Conservation (phyloP, 2,329 filamentous ascomycete genomes). For the Leptodontidium sp. region DNA sequence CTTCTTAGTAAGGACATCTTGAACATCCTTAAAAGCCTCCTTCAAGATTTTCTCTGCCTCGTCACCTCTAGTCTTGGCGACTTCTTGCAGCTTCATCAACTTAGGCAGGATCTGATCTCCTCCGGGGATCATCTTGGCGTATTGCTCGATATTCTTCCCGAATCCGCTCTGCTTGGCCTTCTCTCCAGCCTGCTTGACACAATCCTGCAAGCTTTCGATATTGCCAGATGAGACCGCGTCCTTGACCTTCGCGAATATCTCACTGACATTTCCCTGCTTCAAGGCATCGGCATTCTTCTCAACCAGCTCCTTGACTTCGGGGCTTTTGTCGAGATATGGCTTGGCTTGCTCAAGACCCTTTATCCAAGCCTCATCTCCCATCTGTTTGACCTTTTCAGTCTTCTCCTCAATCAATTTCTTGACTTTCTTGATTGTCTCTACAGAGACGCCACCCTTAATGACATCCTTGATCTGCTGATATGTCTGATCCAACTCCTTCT, state of each 20-base stretch:
- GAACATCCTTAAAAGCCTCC: slow-evolving; percentile 73
- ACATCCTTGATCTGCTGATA: slow-evolving; percentile 73
- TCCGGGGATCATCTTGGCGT: slow-evolving; percentile 70
- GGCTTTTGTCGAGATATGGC: slow-evolving; percentile 78
- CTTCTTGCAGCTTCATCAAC: slow-evolving; percentile 68
- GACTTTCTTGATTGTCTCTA: slow-evolving; percentile 59
- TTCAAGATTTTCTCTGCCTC: slow-evolving; percentile 75
- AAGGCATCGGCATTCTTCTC: slow-evolving; percentile 74
- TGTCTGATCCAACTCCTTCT: slow-evolving; percentile 78
- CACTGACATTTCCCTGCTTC: slow-evolving; percentile 70
- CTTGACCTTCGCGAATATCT: slow-evolving; percentile 70
- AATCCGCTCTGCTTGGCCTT: slow-evolving; percentile 63
- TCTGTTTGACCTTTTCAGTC: slow-evolving; percentile 68
- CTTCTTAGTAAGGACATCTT: slow-evolving; percentile 69
- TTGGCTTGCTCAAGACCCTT: slow-evolving; percentile 76
- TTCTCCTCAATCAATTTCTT: slow-evolving; percentile 75
- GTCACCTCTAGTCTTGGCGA: slow-evolving; percentile 71
- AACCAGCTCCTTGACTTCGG: slow-evolving; percentile 75
- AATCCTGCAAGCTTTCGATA: slow-evolving; percentile 64
- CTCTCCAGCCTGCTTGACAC: slow-evolving; percentile 64
- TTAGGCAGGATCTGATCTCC: slow-evolving; percentile 71
- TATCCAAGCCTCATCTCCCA: slow-evolving; percentile 76
- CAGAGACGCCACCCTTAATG: slow-evolving; percentile 66
- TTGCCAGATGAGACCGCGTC: slow-evolving; percentile 68
- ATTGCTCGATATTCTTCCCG: slow-evolving; percentile 55